These are phyloP conservation scores for Ananas comosus DNA, from an alignment of 176 grass and related monocot species.

Conservation along the genomic window DNA sequence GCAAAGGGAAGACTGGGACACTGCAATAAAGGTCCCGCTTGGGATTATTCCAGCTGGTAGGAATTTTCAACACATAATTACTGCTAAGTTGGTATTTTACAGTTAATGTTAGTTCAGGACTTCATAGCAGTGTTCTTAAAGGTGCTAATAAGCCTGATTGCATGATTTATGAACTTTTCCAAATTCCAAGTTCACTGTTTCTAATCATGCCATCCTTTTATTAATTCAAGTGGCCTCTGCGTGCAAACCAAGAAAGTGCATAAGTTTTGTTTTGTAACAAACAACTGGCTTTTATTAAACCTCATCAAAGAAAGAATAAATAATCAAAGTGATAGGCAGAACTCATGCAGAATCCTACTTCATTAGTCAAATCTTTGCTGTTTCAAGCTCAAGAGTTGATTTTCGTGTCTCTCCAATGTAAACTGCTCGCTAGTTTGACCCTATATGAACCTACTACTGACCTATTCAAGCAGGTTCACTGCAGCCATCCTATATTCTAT, in stretches of 20 bases:
- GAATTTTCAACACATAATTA: background rate
- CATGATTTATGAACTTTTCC: background rate
- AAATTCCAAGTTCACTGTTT: too few relatives aligned
- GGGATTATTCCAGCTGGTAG: constrained; percentile 70
- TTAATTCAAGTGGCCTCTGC: background rate
- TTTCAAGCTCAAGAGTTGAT: background rate
- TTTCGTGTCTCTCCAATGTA: background rate
- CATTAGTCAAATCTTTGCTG: background rate
- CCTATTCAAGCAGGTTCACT: background rate
- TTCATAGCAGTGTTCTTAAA: background rate
- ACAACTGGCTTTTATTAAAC: too few relatives aligned
- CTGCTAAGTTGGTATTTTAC: background rate
- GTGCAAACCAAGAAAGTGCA: background rate
- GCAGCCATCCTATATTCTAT: background rate
- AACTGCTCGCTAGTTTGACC: background rate
- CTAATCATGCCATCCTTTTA: background rate
- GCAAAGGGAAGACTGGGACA: constrained; percentile 62
- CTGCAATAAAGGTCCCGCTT: constrained; percentile 55
- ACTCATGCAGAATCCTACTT: background rate
- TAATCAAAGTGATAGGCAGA: too few relatives aligned
- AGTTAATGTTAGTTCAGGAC: background rate
- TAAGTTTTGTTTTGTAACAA: too few relatives aligned
- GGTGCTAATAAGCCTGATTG: background rate
- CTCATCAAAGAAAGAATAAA: too few relatives aligned
- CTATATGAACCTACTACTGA: background rate